Evolutionary conservation across 1,284 basidiomycete species (phyloP).

Genomic region (Papiliotrema nemorosa): DNA sequence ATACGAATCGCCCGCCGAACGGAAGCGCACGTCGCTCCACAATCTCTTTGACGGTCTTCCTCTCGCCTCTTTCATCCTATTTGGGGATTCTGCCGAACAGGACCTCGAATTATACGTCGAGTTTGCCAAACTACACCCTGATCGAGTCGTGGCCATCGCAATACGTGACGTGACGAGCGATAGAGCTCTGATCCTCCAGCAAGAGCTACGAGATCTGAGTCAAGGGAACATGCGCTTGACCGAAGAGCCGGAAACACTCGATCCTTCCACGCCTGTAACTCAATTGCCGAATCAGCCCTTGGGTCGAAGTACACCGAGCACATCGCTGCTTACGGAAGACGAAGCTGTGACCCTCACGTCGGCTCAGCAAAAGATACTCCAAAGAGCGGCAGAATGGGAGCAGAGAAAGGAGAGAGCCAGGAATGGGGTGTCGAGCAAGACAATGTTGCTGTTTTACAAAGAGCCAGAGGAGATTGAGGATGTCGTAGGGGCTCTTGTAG

Average conservation of each 20-base stretch:
- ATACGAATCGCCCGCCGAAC: conserved; percentile 63
- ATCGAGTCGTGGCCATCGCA: conserved; percentile 61
- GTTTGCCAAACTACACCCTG: conserved; percentile 64
- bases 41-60: conserved; percentile 72
- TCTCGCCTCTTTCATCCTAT: conserved; percentile 69
- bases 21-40: conserved; percentile 73
- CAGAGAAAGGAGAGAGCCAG: conserved; percentile 19
- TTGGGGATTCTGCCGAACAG: conserved; percentile 85
- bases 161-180: conserved; percentile 64
- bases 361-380: conserved; percentile 37
- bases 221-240: not conserved
- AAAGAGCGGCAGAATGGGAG: conserved; percentile 33
- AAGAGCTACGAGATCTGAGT: not conserved
- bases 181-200: conserved; percentile 11
- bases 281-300: not conserved
- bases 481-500: not conserved
- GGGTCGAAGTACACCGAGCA: not conserved
- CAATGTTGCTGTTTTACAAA: conserved; percentile 29
- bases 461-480: conserved; percentile 26
- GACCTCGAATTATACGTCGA: conserved; percentile 78
- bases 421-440: conserved; percentile 14
- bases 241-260: not conserved
- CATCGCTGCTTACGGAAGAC: conserved; percentile 6
- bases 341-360: conserved; percentile 26
- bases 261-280: not conserved